phyloP scores from a whole-genome alignment of 2,329 filamentous ascomycete species.

The Pyrenophora teres region DNA sequence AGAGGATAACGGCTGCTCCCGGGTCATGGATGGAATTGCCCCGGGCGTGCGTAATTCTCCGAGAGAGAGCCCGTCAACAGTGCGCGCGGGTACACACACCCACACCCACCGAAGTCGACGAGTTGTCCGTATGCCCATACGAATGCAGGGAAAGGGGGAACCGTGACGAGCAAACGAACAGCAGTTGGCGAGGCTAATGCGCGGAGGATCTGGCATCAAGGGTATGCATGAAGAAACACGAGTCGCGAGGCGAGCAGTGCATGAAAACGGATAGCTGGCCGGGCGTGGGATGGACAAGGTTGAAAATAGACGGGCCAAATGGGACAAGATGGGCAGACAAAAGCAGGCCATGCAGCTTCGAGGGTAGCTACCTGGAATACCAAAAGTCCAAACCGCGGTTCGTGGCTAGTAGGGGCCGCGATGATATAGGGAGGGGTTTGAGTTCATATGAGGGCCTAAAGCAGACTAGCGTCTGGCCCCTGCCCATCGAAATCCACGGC shows the following conservation, averaged over 20 bases:
- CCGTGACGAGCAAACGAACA: background rate
- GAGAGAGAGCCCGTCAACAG: constrained; percentile 1
- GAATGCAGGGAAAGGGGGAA: background rate
- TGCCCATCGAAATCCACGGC: constrained; percentile 3
- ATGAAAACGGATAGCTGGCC: constrained; percentile 1
- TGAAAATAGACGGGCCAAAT: background rate
- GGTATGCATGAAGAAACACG: constrained; percentile 1
- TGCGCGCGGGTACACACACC: background rate
- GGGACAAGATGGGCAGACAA: background rate
- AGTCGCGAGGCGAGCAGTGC: background rate
- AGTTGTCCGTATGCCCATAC: no score
- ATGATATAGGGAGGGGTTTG: background rate
- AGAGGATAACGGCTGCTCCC: constrained; percentile 16
- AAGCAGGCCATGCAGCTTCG: background rate
- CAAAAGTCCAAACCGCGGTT: background rate
- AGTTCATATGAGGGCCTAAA: background rate
- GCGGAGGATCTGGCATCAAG: background rate
- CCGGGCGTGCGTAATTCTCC: constrained; percentile 12
- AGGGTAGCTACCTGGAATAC: background rate
- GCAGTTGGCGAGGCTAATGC: background rate
- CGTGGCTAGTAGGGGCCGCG: background rate
- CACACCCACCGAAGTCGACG: no score
- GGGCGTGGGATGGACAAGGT: background rate
- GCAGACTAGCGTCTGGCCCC: constrained; percentile 7
- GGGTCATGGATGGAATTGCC: constrained; percentile 5